Evolutionary conservation across 2,329 filamentous ascomycete species (phyloP), one percentile per base, ranked within the genome.

Genomic region (Aspergillus brasiliensis): DNA sequence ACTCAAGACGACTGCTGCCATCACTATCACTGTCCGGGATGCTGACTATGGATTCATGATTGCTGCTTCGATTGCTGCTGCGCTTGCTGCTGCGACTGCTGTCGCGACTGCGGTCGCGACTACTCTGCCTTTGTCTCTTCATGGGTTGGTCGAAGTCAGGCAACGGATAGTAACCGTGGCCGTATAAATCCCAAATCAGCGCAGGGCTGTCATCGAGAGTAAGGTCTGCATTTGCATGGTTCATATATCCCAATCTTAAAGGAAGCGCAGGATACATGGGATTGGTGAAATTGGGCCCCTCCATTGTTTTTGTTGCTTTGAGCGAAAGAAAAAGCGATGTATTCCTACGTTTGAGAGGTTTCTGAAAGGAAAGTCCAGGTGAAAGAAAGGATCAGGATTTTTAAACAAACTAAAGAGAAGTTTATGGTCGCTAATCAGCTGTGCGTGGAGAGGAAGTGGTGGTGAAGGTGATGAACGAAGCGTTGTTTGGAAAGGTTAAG

Each of bases 51-150:
- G 31, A 34, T 13, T 34, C 31, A 15, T 34, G 31, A 34, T 11
- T 34, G 31, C 11, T 34, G 31, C 11, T 13, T 8, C 28, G 10
- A 11, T 31, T 31, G 31, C 31, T 34, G 31, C 31, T 34, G 31
- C 31, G 31, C n/a, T 11, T 34, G 31, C 11, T 34, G 31, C 11
- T 13, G 28, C 28, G 10, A 11, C 11, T 31, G 31, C 31, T 34
- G 31, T 11, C 13, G 31, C 31, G 31, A 34, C 31, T 34, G 31
- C 31, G 13, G 31, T 13, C 31, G 31, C 11, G 31, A 21, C 19
- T 37, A 47, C 25, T 40, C 27, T 58, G 49, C 46, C 46, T 57
- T 21, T 61, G 25, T 58, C 47, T 31, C 42, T 56, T 56, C 17
- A 34, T 38, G 6, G 53, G n/a, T 19, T 42, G 47, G 25, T 49